These are phyloP conservation scores for Rutstroemia sp. DNA, from an alignment of 2,329 filamentous ascomycete species.

Conservation along the genomic window DNA sequence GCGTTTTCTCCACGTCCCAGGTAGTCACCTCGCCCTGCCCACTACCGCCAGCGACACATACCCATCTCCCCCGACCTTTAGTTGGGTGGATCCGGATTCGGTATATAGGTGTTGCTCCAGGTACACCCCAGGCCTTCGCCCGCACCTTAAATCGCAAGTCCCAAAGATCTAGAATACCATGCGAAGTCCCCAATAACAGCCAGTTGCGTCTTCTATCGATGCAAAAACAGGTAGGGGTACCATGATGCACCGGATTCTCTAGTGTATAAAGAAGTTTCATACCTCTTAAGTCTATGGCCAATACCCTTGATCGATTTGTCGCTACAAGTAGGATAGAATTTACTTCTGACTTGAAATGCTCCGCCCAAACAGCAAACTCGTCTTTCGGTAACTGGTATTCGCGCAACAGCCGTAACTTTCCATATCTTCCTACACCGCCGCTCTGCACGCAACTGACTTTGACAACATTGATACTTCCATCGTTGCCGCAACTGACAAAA, in stretches of 20 bases:
- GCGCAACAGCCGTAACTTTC: conserved; percentile 67
- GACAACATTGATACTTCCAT: conserved; percentile 85
- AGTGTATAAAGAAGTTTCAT: conserved; percentile 78
- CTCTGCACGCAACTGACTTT: conserved; percentile 55
- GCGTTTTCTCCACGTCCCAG: conserved; percentile 88
- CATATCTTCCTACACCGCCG: conserved; percentile 61
- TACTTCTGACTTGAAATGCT: conserved; percentile 80
- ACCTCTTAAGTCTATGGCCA: conserved; percentile 78
- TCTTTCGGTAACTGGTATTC: conserved; percentile 68
- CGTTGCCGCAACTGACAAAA: conserved; percentile 82
- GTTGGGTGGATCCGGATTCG: conserved; percentile 71
- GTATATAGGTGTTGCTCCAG: conserved; percentile 72
- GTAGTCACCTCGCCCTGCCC: conserved; percentile 84
- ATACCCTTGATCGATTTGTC: conserved; percentile 75
- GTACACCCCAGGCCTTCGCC: conserved; percentile 80
- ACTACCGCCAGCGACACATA: conserved; percentile 84
- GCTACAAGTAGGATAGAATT: conserved; percentile 78
- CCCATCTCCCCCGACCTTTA: conserved; percentile 71
- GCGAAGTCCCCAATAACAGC: conserved; percentile 84
- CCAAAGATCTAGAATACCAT: conserved; percentile 91
- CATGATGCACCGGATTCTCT: conserved; percentile 84
- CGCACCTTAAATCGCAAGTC: conserved; percentile 90
- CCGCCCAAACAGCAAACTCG: conserved; percentile 82
- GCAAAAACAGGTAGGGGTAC: conserved; percentile 84
- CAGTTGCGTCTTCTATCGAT: conserved; percentile 81